phyloP scores from a whole-genome alignment of 495 filamentous ascomycete species.

The Penicillium pulvis region DNA sequence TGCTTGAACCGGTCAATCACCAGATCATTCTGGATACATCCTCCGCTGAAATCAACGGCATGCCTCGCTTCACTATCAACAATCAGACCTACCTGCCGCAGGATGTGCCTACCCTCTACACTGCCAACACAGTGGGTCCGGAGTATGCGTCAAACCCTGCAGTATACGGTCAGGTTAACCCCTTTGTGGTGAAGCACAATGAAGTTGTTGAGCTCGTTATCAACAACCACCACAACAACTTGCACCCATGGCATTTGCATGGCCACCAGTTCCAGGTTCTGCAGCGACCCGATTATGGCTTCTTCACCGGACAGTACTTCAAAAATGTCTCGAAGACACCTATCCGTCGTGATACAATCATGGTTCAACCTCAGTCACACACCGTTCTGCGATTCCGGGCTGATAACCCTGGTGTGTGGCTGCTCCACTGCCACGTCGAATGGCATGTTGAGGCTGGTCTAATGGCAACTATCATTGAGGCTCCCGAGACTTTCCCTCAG shows the following conservation, averaged over 20 bases:
- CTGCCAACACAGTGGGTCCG: conserved; percentile 50
- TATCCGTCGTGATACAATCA: conserved; percentile 57
- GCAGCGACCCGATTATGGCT: conserved; percentile 39
- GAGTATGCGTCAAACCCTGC: conserved; percentile 56
- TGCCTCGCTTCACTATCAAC: conserved; percentile 45
- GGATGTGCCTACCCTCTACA: conserved; percentile 78
- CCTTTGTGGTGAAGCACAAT: conserved; percentile 48
- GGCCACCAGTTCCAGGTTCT: conserved; percentile 58
- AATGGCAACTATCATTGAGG: conserved; percentile 69
- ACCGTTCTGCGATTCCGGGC: conserved; percentile 67
- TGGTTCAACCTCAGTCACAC: conserved; percentile 56
- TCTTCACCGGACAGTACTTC: conserved; percentile 35
- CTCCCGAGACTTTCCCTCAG: conserved; percentile 30
- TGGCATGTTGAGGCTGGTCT: conserved; percentile 79
- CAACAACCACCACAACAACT: conserved; percentile 62
- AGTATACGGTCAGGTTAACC: conserved; percentile 40
- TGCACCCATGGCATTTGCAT: conserved; percentile 69
- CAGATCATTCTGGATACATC: conserved; percentile 42
- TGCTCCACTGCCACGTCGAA: conserved; percentile 83
- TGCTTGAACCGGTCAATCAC: conserved; percentile 34
- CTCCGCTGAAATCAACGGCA: conserved; percentile 65
- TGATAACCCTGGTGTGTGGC: conserved; percentile 75
- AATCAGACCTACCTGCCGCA: conserved; percentile 55
- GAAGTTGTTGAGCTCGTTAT: conserved; percentile 64
- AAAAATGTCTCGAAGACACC: conserved; percentile 26